phyloP scores from a whole-genome alignment of 2,329 filamentous ascomycete species.

The Aspergillus viridinutans region DNA sequence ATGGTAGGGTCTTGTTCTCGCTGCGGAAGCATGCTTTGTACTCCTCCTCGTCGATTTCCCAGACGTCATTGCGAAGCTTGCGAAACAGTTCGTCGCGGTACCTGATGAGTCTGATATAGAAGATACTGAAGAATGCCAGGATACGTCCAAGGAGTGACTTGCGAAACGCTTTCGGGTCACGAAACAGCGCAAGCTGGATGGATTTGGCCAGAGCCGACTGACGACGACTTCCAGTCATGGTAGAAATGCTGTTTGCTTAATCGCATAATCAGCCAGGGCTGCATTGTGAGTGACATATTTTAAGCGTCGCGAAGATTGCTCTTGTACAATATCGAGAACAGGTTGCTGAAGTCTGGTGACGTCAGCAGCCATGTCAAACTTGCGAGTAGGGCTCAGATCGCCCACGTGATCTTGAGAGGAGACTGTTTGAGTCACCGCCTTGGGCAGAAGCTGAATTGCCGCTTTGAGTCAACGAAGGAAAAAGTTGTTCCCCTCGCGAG shows the following conservation, averaged over 20 bases:
- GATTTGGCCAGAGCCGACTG: conserved; percentile 26
- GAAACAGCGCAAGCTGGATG: conserved; percentile 27
- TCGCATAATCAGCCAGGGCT: background rate
- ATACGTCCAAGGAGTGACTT: conserved; percentile 42
- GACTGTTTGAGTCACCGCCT: conserved; percentile 26
- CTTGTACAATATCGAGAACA: background rate
- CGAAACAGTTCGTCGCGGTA: conserved; percentile 49
- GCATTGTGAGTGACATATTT: background rate
- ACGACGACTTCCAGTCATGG: conserved; percentile 18
- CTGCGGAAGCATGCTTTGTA: conserved; percentile 53
- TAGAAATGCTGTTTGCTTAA: conserved; percentile 1
- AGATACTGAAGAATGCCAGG: conserved; percentile 53
- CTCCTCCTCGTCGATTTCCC: conserved; percentile 52
- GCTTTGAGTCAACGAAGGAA: conserved; percentile 26
- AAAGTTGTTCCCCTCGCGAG: conserved; percentile 22
- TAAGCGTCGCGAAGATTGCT: background rate
- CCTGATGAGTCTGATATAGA: conserved; percentile 46
- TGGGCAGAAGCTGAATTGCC: conserved; percentile 15
- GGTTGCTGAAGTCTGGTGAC: background rate
- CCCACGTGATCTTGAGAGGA: conserved; percentile 10
- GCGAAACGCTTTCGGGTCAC: conserved; percentile 23
- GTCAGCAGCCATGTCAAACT: background rate
- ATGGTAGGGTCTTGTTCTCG: conserved; percentile 36
- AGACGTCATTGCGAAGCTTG: conserved; percentile 48
- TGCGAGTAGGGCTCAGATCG: background rate